These are phyloP conservation scores for Exophiala mesophila DNA, from an alignment of 2,329 filamentous ascomycete species.

Conservation along the genomic window DNA sequence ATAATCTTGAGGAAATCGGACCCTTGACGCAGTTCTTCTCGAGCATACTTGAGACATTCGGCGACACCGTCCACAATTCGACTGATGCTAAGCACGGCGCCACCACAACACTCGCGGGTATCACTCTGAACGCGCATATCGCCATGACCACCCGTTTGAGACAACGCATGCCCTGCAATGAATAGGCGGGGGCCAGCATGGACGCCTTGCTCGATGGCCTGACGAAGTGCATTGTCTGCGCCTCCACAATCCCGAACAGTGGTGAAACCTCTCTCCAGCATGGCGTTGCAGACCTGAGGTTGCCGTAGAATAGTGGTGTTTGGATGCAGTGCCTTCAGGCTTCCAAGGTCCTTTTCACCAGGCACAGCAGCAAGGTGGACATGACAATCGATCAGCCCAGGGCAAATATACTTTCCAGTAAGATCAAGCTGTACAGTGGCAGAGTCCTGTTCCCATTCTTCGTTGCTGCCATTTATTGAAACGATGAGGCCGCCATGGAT, in stretches of 20 bases:
- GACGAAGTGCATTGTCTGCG: conserved; percentile 50
- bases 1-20: conserved; percentile 61
- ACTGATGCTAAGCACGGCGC: conserved; percentile 32
- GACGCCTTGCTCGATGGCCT: conserved; percentile 54
- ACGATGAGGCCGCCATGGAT: conserved; percentile 35
- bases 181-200: conserved; percentile 54
- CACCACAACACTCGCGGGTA: conserved; percentile 41
- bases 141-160: conserved; percentile 56
- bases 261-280: conserved; percentile 56
- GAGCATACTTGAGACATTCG: conserved; percentile 48
- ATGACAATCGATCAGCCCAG: conserved; percentile 51
- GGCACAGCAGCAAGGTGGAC: conserved; percentile 46
- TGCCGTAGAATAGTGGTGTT: conserved; percentile 38
- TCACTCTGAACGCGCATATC: conserved; percentile 42
- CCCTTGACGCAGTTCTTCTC: conserved; percentile 52
- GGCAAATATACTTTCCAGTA: conserved; percentile 43
- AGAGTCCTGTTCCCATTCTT: conserved; percentile 13
- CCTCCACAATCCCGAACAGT: conserved; percentile 56
- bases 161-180: conserved; percentile 51
- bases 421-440: conserved; percentile 36
- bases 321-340: conserved; percentile 34
- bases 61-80: conserved; percentile 51
- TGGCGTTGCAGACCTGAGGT: conserved; percentile 46
- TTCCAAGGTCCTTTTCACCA: conserved; percentile 36
- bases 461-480: conserved; percentile 15